These are phyloP conservation scores for Hypoxylon cercidicola DNA, from an alignment of 495 filamentous ascomycete species.

Conservation along the genomic window DNA sequence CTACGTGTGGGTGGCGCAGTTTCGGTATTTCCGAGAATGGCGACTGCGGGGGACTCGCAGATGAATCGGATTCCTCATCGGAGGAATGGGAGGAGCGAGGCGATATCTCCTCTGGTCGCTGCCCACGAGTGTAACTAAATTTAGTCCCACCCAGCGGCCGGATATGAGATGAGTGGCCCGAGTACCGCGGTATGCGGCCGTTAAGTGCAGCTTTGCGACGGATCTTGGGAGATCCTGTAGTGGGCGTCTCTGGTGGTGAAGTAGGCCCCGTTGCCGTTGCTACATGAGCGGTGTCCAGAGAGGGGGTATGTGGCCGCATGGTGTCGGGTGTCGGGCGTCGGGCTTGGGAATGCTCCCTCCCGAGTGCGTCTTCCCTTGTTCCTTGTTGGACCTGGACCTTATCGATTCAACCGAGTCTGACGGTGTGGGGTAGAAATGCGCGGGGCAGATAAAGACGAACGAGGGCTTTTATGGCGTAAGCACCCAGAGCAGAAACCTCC, in stretches of 20 bases:
- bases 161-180: constrained; percentile 47
- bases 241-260: constrained; percentile 65
- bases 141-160: constrained; percentile 54
- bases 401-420: constrained; percentile 47
- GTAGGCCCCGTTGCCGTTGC: constrained; percentile 55
- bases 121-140: constrained; percentile 53
- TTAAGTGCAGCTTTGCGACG: constrained; percentile 48
- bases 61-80: constrained; percentile 45
- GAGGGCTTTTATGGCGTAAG: constrained; percentile 56
- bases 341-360: constrained; percentile 41
- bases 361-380: constrained; percentile 40
- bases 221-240: constrained; percentile 53
- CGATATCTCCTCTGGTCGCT: constrained; percentile 60
- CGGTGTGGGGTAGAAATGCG: constrained; percentile 55
- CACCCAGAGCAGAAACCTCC: constrained; percentile 64
- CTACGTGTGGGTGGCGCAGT: constrained; percentile 37
- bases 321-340: constrained; percentile 39
- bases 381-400: constrained; percentile 51
- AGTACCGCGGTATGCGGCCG: constrained; percentile 41
- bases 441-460: constrained; percentile 42
- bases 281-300: constrained; percentile 55
- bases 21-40: constrained; percentile 48
- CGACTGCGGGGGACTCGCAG: constrained; percentile 46
- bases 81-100: constrained; percentile 60
- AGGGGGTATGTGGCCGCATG: constrained; percentile 62